phyloP scores from a whole-genome alignment of 768 basidiomycete species.

The Clathrus columnatus region DNA sequence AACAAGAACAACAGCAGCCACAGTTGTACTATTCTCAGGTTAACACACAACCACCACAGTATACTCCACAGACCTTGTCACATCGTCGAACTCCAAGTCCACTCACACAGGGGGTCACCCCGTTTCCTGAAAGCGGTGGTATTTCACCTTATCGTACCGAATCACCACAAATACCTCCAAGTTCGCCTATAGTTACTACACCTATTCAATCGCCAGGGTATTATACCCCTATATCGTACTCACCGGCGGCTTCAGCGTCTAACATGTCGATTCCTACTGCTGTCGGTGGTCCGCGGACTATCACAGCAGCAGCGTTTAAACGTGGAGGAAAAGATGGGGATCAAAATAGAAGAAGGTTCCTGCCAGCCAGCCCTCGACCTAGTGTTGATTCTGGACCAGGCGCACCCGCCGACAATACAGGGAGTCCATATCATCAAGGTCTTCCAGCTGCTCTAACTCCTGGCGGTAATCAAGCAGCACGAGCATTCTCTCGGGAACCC shows the following conservation, averaged over 20 bases:
- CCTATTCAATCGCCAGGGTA: constrained; percentile 38
- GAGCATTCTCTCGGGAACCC: neutral
- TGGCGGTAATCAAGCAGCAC: neutral
- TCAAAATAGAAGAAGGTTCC: constrained; percentile 35
- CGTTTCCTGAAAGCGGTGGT: neutral
- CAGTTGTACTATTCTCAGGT: neutral
- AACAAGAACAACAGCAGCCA: neutral
- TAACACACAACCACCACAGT: neutral
- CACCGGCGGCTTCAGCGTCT: constrained; percentile 21
- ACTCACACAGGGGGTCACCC: neutral
- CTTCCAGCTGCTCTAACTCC: constrained; percentile 2
- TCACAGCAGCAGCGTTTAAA: constrained; percentile 69
- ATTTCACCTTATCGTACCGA: constrained; percentile 11
- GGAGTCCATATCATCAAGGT: constrained; percentile 8
- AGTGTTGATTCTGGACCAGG: constrained; percentile 5
- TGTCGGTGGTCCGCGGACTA: constrained; percentile 38
- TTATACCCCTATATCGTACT: constrained; percentile 20
- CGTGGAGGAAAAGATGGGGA: constrained; percentile 35
- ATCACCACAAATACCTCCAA: constrained; percentile 11
- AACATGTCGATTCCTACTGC: constrained; percentile 7
- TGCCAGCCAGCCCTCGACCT: constrained; percentile 29
- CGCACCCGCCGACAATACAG: constrained; percentile 11
- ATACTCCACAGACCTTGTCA: neutral
- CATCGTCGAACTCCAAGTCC: neutral
- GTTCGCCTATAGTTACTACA: no score